Percentiles rank a stretch among this genome's conserved stretches.
These are phyloP conservation scores for Gastrolobium bilobum DNA, from an alignment of 306 rosid species.

Conservation along the genomic window DNA sequence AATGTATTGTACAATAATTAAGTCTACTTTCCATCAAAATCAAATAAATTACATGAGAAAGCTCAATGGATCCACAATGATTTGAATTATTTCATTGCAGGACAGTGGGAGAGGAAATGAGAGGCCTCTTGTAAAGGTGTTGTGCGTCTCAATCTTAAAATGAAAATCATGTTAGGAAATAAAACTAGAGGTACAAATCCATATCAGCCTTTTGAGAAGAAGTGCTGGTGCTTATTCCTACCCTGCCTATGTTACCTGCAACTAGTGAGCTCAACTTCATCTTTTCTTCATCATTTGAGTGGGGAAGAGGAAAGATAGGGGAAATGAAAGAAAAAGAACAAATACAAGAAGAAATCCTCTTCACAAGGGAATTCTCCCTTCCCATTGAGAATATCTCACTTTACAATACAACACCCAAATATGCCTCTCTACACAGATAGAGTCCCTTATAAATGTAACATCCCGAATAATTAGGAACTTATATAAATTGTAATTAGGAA, in stretches of 20 bases:
- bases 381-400: no score
- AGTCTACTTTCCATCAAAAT: background rate
- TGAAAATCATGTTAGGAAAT: background rate
- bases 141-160: background rate
- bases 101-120: background rate
- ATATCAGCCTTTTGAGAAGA: constrained; percentile 1
- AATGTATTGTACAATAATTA: background rate
- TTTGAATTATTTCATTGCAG: background rate
- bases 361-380: no score
- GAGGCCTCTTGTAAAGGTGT: background rate
- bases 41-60: constrained; percentile 3
- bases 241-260: background rate
- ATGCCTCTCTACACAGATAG: no score
- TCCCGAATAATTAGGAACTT: no score
- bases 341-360: no score
- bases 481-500: no score
- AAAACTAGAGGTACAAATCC: constrained; percentile 8
- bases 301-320: no score
- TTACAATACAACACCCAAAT: no score
- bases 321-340: no score
- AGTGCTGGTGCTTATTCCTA: background rate
- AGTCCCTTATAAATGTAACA: no score
- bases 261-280: background rate
- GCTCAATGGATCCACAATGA: background rate
- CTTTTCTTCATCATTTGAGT: background rate